Evolutionary conservation across 179 eudicot genomes (phyloP).

Genomic region (Gypsophila paniculata): DNA sequence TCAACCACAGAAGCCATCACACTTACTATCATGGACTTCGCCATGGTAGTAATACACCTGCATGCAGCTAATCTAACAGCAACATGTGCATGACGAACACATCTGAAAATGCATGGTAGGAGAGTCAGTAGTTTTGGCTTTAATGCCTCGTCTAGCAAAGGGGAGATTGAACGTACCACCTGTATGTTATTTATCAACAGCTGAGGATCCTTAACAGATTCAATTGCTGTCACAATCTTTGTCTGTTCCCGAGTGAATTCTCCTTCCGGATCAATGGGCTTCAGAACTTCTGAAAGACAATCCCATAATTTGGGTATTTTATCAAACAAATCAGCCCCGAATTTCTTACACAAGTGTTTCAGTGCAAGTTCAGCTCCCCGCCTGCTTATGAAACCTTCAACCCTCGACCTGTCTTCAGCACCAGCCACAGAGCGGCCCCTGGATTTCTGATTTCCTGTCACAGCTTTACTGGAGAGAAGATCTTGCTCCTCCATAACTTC

Average conservation of each 20-base stretch:
- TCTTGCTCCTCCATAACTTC: slow-evolving; percentile 87
- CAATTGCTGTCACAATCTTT: slow-evolving; percentile 45
- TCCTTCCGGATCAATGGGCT: slow-evolving; percentile 53
- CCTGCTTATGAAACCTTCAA: slow-evolving; percentile 85
- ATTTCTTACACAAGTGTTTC: slow-evolving; percentile 72
- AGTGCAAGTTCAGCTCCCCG: slow-evolving; percentile 96
- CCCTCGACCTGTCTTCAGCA: slow-evolving; percentile 78
- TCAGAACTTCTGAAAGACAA: slow-evolving; percentile 87
- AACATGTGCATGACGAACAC: slow-evolving; percentile 85
- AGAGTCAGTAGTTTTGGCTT: slow-evolving; percentile 73
- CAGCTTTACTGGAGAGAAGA: slow-evolving; percentile 53
- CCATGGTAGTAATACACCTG: slow-evolving; percentile 90
- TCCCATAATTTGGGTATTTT: slow-evolving; percentile 94
- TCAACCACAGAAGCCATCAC: slow-evolving; percentile 86
- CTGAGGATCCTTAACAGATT: slow-evolving; percentile 73
- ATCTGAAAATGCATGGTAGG: slow-evolving; percentile 87
- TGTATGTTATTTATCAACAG: slow-evolving; percentile 87
- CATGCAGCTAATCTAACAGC: slow-evolving; percentile 97
- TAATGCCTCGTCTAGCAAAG: slow-evolving; percentile 62
- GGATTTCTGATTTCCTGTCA: slow-evolving; percentile 47
- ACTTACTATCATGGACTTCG: slow-evolving; percentile 69
- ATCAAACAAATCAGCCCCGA: slow-evolving; percentile 75
- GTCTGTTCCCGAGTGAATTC: slow-evolving; percentile 38
- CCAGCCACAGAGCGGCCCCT: slow-evolving; percentile 51
- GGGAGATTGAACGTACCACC: slow-evolving; percentile 85